Evolutionary conservation across 768 basidiomycete species (phyloP), one percentile per base, ranked within the genome.

Genomic region (Ramaria sp.): DNA sequence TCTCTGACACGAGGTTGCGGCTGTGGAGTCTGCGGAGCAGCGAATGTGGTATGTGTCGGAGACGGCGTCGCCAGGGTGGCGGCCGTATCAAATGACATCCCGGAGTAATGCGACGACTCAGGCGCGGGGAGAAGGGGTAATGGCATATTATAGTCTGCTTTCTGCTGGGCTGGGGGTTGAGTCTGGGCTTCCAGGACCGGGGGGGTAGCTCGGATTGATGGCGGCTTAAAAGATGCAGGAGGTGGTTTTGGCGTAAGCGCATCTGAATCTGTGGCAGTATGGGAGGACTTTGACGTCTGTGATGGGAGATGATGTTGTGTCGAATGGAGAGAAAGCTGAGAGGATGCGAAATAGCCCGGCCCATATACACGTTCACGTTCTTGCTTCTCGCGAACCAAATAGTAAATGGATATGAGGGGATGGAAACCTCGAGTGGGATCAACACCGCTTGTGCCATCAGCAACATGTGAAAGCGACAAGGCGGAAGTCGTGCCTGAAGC

Each of bases 341-440:
- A 96, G 54, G 81, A 88, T 2, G 96, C 96, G 70, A 99, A 99
- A 60, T 89, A 84, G 3, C 93, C 93, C 0, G 85, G 84, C 0
- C 95, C 96, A 69, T 94, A 98, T 7, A 99, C 88, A 52, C 81
- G 78, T 63, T 99, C 96, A 54, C 96, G 76, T 66, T 98, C 93
- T 65, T 93, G 75, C 77, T 97, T 98, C 74, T 99, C 96, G 53
- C 91, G 77, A 4, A 94, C 89, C 19, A 99, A 82, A 73, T 84
- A 97, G 69, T 99, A 99, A 72, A 99, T 97, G 31, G 93, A 91
- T 47, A 98, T 79, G 27, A 99, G 78, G 0, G 92, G 94, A 67
- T 97, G 92, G 73, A 91, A 99, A 1, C 93, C 96, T 54, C 81
- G 75, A 13, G 91, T 95, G 4, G 95, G 94, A 66, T 99, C 95